Conservation (phyloP, 139 green algal species). For the Closterium sp. region DNA sequence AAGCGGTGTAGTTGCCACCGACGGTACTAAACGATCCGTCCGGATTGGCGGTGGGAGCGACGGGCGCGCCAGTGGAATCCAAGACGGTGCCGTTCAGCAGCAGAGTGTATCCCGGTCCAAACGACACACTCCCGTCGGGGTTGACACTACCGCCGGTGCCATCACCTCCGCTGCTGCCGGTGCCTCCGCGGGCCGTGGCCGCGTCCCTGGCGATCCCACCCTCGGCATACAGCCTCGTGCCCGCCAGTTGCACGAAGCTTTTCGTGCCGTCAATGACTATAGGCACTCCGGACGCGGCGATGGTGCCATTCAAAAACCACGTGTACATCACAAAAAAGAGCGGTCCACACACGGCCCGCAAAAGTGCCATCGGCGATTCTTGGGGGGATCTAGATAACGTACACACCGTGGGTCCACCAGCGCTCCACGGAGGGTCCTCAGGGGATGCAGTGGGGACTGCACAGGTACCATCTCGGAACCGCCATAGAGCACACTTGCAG, state of each 20-base stretch:
- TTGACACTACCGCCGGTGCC: too few relatives aligned
- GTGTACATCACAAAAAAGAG: too few relatives aligned
- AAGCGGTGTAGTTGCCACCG: not conserved
- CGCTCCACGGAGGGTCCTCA: too few relatives aligned
- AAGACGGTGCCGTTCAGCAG: not conserved
- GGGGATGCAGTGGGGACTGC: too few relatives aligned
- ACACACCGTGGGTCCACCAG: too few relatives aligned
- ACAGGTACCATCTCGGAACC: too few relatives aligned
- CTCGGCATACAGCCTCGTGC: not conserved
- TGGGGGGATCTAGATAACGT: too few relatives aligned
- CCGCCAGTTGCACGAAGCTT: not conserved
- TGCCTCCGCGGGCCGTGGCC: not conserved
- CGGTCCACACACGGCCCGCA: too few relatives aligned
- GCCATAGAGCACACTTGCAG: too few relatives aligned
- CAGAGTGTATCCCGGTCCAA: not conserved
- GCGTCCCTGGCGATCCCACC: not conserved
- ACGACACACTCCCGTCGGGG: not conserved
- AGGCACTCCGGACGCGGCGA: not conserved
- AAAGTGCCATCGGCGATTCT: too few relatives aligned
- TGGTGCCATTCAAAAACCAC: not conserved
- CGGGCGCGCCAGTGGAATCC: not conserved
- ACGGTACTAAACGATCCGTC: not conserved
- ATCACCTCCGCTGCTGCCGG: not conserved
- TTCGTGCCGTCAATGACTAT: not conserved
- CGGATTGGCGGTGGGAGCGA: not conserved